A percentile compares a stretch with the other conserved stretches of the same genome.
These are phyloP conservation scores for Apiospora marii DNA, from an alignment of 2,329 filamentous ascomycete genomes.

Conservation along the genomic window DNA sequence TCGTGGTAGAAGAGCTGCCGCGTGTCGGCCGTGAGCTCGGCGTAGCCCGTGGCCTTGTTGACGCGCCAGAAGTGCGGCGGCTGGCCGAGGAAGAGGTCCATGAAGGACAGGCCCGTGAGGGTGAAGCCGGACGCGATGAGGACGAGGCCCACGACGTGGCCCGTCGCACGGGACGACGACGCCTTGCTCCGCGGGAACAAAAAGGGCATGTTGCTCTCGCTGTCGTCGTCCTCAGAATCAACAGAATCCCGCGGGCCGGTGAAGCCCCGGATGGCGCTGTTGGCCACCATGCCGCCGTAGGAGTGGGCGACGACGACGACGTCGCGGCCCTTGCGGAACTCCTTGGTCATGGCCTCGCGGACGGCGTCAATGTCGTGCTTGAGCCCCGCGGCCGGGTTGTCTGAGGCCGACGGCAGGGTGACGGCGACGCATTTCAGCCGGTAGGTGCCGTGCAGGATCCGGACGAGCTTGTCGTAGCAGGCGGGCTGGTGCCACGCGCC, in stretches of 20 bases:
- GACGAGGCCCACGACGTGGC: not conserved
- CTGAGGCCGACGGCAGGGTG: conserved; percentile 48
- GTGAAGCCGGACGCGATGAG: conserved; percentile 21
- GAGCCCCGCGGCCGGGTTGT: conserved; percentile 47
- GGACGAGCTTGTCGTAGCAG: not conserved
- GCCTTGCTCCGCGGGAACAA: conserved; percentile 34
- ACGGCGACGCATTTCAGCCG: conserved; percentile 32
- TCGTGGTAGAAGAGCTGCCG: conserved; percentile 59
- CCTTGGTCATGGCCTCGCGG: conserved; percentile 44
- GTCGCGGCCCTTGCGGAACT: conserved; percentile 37
- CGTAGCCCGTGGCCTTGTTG: conserved; percentile 47
- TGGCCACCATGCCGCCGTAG: conserved; percentile 20
- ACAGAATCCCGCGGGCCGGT: not conserved
- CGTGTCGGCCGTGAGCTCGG: conserved; percentile 46
- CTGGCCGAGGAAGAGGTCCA: not conserved
- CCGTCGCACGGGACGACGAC: not conserved
- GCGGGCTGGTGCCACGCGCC: conserved; percentile 13
- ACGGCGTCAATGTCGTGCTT: conserved; percentile 51
- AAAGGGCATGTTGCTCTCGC: not conserved
- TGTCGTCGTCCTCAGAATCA: not conserved
- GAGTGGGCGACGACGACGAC: conserved; percentile 18
- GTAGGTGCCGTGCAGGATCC: not conserved
- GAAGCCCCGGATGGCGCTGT: conserved; percentile 19
- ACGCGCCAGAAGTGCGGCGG: conserved; percentile 10
- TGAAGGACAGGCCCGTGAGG: not conserved